These are phyloP conservation scores for Pezicula neosporulosa DNA, from an alignment of 2,329 filamentous ascomycete species.

Conservation along the genomic window DNA sequence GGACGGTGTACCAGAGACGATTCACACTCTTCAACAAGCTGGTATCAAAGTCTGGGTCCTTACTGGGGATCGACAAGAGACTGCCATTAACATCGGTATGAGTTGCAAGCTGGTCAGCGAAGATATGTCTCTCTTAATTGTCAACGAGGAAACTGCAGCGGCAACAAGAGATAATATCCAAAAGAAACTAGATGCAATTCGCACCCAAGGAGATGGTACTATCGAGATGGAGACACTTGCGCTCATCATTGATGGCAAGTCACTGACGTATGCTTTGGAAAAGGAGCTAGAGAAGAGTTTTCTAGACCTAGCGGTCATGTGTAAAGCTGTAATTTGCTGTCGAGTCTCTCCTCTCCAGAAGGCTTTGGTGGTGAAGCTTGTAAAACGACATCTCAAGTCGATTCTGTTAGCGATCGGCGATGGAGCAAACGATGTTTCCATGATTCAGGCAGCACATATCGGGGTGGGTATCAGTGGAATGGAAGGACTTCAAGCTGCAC, in stretches of 20 bases:
- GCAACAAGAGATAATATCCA: conserved; percentile 84
- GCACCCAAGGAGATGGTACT: conserved; percentile 72
- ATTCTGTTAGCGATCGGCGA: conserved; percentile 95
- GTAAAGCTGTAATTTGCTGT: conserved; percentile 98
- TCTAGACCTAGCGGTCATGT: conserved; percentile 88
- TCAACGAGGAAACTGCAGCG: conserved; percentile 82
- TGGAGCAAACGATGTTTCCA: conserved; percentile 98
- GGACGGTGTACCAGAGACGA: conserved; percentile 96
- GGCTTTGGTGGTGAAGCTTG: conserved; percentile 94
- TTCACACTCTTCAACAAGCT: conserved; percentile 92
- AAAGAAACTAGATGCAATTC: conserved; percentile 91
- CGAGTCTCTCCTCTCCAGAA: conserved; percentile 97
- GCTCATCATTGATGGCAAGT: conserved; percentile 93
- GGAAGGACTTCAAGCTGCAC: conserved; percentile 93
- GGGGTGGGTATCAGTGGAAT: conserved; percentile 96
- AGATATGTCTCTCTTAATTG: conserved; percentile 95
- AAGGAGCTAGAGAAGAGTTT: conserved; percentile 92
- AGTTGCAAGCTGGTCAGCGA: conserved; percentile 98
- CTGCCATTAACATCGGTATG: conserved; percentile 99
- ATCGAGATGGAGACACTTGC: conserved; percentile 85
- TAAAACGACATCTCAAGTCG: conserved; percentile 85
- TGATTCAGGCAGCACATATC: conserved; percentile 98
- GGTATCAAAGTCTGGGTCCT: conserved; percentile 99
- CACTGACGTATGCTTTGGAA: conserved; percentile 87
- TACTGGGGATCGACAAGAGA: conserved; percentile 96